Evolutionary conservation across 352 stramenopile species (phyloP).

Genomic region (Phytophthora europaea): DNA sequence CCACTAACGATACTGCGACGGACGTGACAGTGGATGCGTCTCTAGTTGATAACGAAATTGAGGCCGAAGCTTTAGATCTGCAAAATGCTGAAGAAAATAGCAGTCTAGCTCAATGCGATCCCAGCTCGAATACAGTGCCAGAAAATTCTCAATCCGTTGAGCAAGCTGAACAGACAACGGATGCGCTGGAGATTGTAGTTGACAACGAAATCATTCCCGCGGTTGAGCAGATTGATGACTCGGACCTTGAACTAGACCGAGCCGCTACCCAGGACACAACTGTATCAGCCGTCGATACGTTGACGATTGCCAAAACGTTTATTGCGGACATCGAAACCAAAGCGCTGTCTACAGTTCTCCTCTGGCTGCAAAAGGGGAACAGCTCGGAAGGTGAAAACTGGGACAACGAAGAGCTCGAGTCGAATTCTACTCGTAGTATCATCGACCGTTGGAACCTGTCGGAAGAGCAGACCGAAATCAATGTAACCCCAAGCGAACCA

Average conservation of each 20-base stretch:
- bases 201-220: neutral
- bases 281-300: neutral
- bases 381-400: neutral
- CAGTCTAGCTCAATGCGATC: neutral
- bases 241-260: neutral
- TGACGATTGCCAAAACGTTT: slow-evolving; percentile 19
- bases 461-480: slow-evolving; percentile 23
- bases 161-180: neutral
- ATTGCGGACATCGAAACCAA: slow-evolving; percentile 14
- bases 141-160: neutral
- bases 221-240: neutral
- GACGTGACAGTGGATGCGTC: neutral
- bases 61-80: neutral
- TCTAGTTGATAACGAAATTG: neutral
- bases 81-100: neutral
- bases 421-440: slow-evolving; percentile 18
- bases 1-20: neutral
- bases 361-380: slow-evolving; percentile 5
- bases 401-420: slow-evolving; percentile 20
- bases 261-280: neutral
- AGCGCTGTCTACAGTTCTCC: slow-evolving; percentile 18
- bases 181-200: neutral
- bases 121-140: neutral
- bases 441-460: slow-evolving; percentile 7
- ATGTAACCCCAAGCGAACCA: neutral